Percentiles rank a stretch among this genome's conserved stretches.
These are phyloP conservation scores for Neonothopanus nambi DNA, from an alignment of 1,284 basidiomycete genomes.

Conservation along the genomic window DNA sequence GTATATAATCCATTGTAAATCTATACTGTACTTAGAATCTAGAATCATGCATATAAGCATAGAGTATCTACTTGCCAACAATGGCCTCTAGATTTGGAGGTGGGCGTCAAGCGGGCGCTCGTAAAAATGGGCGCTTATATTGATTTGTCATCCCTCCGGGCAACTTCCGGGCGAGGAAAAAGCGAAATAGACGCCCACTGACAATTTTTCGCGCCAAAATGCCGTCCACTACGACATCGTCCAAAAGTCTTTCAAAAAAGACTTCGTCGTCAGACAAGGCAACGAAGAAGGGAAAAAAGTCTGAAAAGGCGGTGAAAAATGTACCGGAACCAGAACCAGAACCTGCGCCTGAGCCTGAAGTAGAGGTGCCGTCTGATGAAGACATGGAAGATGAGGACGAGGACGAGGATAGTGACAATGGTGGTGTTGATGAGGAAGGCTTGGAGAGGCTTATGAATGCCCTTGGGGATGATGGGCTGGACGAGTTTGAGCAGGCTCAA, in stretches of 20 bases:
- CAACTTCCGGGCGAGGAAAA: too few relatives aligned
- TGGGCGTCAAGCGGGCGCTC: too few relatives aligned
- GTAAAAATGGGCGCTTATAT: too few relatives aligned
- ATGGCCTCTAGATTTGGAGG: too few relatives aligned
- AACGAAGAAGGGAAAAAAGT: not conserved
- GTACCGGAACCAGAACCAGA: not conserved
- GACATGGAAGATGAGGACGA: conserved; percentile 24
- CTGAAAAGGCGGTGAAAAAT: not conserved
- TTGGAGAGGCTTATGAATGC: conserved; percentile 67
- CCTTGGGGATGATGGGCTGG: conserved; percentile 65
- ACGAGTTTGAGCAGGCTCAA: conserved; percentile 60
- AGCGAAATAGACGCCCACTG: too few relatives aligned
- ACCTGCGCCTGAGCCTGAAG: not conserved
- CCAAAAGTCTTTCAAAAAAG: not conserved
- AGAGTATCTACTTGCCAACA: too few relatives aligned
- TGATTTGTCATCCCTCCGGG: too few relatives aligned
- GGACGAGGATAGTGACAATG: conserved; percentile 51
- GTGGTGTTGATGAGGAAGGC: conserved; percentile 64
- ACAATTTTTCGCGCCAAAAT: too few relatives aligned
- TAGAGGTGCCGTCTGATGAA: not conserved
- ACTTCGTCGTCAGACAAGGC: not conserved
- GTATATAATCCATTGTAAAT: too few relatives aligned
- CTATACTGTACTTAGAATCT: too few relatives aligned
- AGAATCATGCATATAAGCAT: too few relatives aligned
- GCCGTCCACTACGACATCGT: too few relatives aligned